Evolutionary conservation across 768 basidiomycete genomes (phyloP), one percentile per base, ranked within the genome.

Genomic region (Pulveroboletus sp.): DNA sequence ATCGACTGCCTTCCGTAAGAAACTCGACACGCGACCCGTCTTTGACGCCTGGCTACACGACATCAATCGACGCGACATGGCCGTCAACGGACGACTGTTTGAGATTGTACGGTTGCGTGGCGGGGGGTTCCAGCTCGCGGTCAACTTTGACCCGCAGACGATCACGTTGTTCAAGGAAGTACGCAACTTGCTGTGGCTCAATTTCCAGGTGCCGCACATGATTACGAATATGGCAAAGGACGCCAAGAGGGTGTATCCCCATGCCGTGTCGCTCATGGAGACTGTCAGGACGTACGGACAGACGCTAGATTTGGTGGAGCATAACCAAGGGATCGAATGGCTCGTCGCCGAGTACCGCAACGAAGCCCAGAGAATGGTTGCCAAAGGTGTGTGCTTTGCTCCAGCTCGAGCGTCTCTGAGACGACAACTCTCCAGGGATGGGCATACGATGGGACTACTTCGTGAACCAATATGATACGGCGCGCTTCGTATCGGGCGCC

Each of bases 131-230:
- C 90, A 94, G 68, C 79, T 99, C 3, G 88, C 87, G 8, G 94
- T 98, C 55, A 97, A 98, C 67, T 98, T 98, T 63, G 97, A 99
- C 67, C 90, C 94, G 4, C 95, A 98, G 70, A 93, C 95, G 56
- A 97, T 99, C 69, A 95, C 90, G 25, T 75, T 99, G 23, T 98
- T 98, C 82, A 99, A 99, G 76, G 97, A 98, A 67, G 93, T 97
- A 29, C 79, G 97, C 50, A 97, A 97, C 66, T 63, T 98, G 56
- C 78, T 97, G 27, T 98, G 95, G 95, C 77, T 98, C 53, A 89
- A 89, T 52, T 98, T 95, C 72, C 86, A 88, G 63, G 94, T 98
- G 2, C 95, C 94, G 20, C 93, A 97, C 72, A 84, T 88, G 44
- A 92, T 90, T 54, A 87, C 86, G 59, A 97, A 94, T 65, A 88